These are phyloP conservation scores for Eucommia ulmoides DNA, from an alignment of 257 asterid genomes.

Conservation along the genomic window DNA sequence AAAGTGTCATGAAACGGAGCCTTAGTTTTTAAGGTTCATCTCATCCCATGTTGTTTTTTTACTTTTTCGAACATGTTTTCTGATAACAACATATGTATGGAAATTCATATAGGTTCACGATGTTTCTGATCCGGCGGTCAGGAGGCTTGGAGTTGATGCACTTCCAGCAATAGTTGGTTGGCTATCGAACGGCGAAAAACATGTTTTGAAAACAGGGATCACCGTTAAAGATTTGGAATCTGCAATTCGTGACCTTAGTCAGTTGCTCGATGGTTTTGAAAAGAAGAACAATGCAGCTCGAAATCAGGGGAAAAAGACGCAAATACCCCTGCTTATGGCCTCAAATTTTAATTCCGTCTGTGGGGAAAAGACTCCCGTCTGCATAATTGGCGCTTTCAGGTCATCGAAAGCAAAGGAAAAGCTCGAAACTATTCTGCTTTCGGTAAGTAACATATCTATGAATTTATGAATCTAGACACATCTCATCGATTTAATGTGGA, in stretches of 20 bases:
- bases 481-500: not conserved
- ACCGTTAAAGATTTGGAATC: constrained; percentile 70
- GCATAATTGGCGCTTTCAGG: constrained; percentile 71
- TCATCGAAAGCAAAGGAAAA: constrained; percentile 45
- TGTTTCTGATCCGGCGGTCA: constrained; percentile 42
- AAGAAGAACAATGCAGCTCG: constrained; percentile 53
- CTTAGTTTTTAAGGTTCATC: not conserved
- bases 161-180: constrained; percentile 86
- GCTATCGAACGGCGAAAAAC: constrained; percentile 78
- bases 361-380: constrained; percentile 60
- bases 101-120: constrained; percentile 44
- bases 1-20: no score
- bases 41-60: not conserved
- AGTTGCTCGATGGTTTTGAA: constrained; percentile 63
- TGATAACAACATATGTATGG: constrained; percentile 2
- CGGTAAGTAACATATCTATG: constrained; percentile 39
- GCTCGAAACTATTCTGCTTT: constrained; percentile 46
- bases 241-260: constrained; percentile 57
- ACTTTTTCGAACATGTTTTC: not conserved
- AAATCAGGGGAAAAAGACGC: constrained; percentile 18
- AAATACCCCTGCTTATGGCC: constrained; percentile 46
- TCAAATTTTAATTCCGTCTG: constrained; percentile 59
- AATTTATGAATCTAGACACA: no score
- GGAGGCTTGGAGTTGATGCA: constrained; percentile 47
- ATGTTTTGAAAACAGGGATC: constrained; percentile 49